Evolutionary conservation across 257 asterid genomes (phyloP).

Genomic region (Nicotiana paniculata): DNA sequence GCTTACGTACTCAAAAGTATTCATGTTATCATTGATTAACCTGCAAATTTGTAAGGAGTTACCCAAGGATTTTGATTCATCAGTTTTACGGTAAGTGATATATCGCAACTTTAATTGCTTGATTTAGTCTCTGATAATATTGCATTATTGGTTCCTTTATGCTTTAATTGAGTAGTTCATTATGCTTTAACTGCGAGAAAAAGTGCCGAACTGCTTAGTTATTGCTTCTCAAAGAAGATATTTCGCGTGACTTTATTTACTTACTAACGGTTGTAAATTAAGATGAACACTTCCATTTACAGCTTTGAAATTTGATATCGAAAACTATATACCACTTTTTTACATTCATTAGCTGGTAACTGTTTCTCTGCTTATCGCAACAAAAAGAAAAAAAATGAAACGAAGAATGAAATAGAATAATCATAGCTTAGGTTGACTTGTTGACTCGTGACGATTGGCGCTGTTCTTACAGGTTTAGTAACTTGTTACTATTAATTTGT

Average conservation of each 20-base stretch:
- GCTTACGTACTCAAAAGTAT: slow-evolving; percentile 7
- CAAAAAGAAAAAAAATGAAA: background rate
- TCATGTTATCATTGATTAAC: slow-evolving; percentile 32
- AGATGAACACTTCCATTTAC: background rate
- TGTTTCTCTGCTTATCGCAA: background rate
- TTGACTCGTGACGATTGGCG: background rate
- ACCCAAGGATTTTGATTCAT: slow-evolving; percentile 32
- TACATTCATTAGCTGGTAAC: background rate
- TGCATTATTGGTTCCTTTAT: slow-evolving; percentile 6
- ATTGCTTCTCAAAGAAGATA: background rate
- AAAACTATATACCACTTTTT: background rate
- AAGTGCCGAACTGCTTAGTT: background rate
- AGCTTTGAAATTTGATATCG: background rate
- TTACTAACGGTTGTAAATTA: background rate
- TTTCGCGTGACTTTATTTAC: background rate
- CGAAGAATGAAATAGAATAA: background rate
- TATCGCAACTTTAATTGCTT: background rate
- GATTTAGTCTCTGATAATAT: background rate
- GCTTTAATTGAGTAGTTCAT: background rate
- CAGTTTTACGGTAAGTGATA: slow-evolving; percentile 25
- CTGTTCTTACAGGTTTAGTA: background rate
- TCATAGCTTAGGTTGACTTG: background rate
- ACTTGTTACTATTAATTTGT: background rate
- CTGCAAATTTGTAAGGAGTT: slow-evolving; percentile 27
- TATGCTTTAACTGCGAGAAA: background rate